A percentile compares a stretch with the other conserved stretches of the same genome.
Conservation (phyloP, 768 basidiomycete genomes). For the Fomitopsis serialis region DNA sequence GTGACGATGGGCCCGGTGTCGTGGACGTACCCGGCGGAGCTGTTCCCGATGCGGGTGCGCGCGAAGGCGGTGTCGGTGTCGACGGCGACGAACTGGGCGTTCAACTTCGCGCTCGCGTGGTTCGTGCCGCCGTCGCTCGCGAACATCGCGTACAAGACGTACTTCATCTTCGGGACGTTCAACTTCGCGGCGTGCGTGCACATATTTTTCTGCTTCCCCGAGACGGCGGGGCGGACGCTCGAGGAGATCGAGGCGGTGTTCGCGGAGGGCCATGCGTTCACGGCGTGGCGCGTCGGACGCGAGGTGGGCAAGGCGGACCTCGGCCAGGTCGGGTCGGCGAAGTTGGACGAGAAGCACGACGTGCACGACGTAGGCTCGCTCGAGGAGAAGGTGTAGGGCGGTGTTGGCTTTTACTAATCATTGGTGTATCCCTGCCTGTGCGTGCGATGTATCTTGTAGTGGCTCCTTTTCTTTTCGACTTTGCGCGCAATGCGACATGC, state of each 20-base stretch:
- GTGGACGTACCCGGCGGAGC: constrained; percentile 62
- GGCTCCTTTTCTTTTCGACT: too few species aligned
- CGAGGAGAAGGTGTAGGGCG: neutral
- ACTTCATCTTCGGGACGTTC: constrained; percentile 76
- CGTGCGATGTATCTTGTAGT: too few species aligned
- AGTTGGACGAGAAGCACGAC: neutral
- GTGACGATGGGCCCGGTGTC: constrained; percentile 70
- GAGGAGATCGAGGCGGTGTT: constrained; percentile 82
- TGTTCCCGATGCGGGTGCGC: constrained; percentile 64
- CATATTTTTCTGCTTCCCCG: constrained; percentile 76
- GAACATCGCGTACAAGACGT: constrained; percentile 67
- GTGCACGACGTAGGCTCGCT: neutral
- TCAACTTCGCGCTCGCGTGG: constrained; percentile 72
- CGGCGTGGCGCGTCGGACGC: constrained; percentile 66
- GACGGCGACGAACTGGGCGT: constrained; percentile 47
- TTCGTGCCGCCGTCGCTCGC: constrained; percentile 69
- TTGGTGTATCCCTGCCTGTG: too few species aligned
- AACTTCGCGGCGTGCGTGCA: constrained; percentile 67
- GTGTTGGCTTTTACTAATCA: too few species aligned
- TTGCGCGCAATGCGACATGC: too few species aligned
- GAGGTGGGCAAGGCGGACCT: constrained; percentile 60
- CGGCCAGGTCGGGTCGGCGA: constrained; percentile 32
- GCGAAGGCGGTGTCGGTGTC: constrained; percentile 51
- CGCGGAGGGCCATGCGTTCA: constrained; percentile 58
- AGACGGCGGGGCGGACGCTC: constrained; percentile 65